A percentile compares a stretch with the other conserved stretches of the same genome.
Evolutionary conservation across 495 filamentous ascomycete species (phyloP).

Genomic region (Aspergillus diversus): DNA sequence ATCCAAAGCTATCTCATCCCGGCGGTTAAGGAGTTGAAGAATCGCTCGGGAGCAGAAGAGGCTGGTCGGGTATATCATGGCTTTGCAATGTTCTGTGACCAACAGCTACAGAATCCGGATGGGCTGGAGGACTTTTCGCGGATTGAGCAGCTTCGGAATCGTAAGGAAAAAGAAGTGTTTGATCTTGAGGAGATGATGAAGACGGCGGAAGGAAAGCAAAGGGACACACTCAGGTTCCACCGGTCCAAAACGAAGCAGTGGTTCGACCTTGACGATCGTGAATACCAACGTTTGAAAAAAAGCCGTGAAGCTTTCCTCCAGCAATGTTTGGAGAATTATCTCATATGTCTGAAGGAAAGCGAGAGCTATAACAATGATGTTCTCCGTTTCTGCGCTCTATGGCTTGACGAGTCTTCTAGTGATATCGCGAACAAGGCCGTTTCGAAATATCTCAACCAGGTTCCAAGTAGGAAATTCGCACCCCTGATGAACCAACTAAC

Average conservation of each 20-base stretch:
- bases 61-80: slow-evolving; percentile 91
- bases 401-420: slow-evolving; percentile 80
- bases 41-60: slow-evolving; percentile 67
- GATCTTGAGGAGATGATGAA: slow-evolving; percentile 65
- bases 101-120: slow-evolving; percentile 83
- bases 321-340: slow-evolving; percentile 92
- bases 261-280: slow-evolving; percentile 85
- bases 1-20: slow-evolving; percentile 80
- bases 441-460: slow-evolving; percentile 64
- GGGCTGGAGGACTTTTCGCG: slow-evolving; percentile 83
- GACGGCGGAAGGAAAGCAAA: slow-evolving; percentile 52
- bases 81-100: slow-evolving; percentile 93
- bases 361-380: slow-evolving; percentile 88
- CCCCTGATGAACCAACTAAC: slow-evolving; percentile 94
- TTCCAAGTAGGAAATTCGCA: slow-evolving; percentile 90
- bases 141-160: slow-evolving; percentile 75
- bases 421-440: slow-evolving; percentile 77
- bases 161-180: slow-evolving; percentile 75
- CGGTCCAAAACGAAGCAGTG: slow-evolving; percentile 75
- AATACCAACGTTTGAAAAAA: slow-evolving; percentile 75
- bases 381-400: slow-evolving; percentile 92
- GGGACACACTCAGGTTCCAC: slow-evolving; percentile 48
- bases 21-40: slow-evolving; percentile 78
- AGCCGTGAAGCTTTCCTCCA: slow-evolving; percentile 79
- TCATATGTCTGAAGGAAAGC: slow-evolving; percentile 78